Conservation (phyloP, 2,329 filamentous ascomycete species). For the Byssochlamys sp. region DNA sequence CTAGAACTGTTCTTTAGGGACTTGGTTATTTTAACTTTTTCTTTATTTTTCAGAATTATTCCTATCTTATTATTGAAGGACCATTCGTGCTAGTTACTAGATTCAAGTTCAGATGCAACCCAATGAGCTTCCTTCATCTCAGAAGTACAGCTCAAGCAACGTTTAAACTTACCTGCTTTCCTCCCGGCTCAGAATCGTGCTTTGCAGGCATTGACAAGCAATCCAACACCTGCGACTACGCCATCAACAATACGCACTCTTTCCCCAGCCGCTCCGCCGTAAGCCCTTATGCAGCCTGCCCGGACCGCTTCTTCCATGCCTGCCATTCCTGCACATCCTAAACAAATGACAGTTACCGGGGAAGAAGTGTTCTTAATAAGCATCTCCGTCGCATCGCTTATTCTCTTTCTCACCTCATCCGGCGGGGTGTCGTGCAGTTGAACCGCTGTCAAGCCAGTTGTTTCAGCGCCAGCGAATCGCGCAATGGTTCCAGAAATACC, state of each 20-base stretch:
- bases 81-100: not conserved
- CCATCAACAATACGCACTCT: slow-evolving; percentile 68
- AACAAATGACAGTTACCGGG: slow-evolving; percentile 58
- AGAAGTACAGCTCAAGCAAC: not conserved
- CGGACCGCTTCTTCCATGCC: slow-evolving; percentile 71
- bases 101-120: not conserved
- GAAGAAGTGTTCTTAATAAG: slow-evolving; percentile 45
- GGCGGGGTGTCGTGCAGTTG: slow-evolving; percentile 64
- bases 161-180: not conserved
- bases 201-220: slow-evolving; percentile 28
- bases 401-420: slow-evolving; percentile 53
- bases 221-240: slow-evolving; percentile 29
- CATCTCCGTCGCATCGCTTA: slow-evolving; percentile 60
- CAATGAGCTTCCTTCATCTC: not conserved
- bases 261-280: slow-evolving; percentile 51
- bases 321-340: slow-evolving; percentile 87
- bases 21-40: too few species aligned
- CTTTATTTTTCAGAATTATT: not conserved
- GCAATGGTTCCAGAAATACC: slow-evolving; percentile 20
- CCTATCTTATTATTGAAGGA: not conserved
- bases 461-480: slow-evolving; percentile 69
- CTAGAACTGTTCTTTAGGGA: too few species aligned
- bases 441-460: slow-evolving; percentile 68
- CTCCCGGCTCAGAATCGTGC: slow-evolving; percentile 19
- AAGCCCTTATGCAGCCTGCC: slow-evolving; percentile 54